Evolutionary conservation across 176 grass and related monocot genomes (phyloP), one percentile per base, ranked within the genome.

Genomic region (Melocanna baccifera): DNA sequence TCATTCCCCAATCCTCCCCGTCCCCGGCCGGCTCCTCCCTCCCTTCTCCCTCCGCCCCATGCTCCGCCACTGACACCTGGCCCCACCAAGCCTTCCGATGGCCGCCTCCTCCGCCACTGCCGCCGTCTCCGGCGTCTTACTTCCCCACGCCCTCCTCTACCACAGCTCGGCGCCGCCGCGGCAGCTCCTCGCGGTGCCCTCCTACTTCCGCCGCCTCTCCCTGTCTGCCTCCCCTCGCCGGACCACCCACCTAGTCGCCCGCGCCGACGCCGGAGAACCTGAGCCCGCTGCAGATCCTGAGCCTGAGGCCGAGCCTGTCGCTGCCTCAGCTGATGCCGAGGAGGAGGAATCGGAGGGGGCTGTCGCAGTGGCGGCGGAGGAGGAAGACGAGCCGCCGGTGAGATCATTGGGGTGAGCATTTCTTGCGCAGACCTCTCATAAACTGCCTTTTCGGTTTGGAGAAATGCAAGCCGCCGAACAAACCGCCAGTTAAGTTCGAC

Each of bases 381-480:
- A 73, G 6, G 87, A 83, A 71, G 89, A 86, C 51, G 87, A 91
- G 71, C 78, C 86, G 61, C 34, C 77, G 91, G 91, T 50, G 97
- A 99, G 42, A 92, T 99, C 41, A 94, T 99, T 64, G 93, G 93
- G 93, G 96, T 96, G 86, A 96, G 79, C 19, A 75, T 75, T 52
- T 43, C 48, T 58, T 82, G 20, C 32, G 0, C 19, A 13, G 3
- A 7, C 16, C 41, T 67, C 4, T 65, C 6, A 18, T 88, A 36
- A 46, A 22, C 26, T 74, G 4, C 69, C 41, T n/a, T 20, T 50
- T 37, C 1, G 5, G 9, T 51, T 67, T 52, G 62, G 4, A 37
- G 29, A 67, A 67, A 80, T 52, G 62, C 62, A 80, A 67, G 1
- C 29, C 29, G 20, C 19, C 12, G 2, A 42, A 9, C 41, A 42